Evolutionary conservation across 768 basidiomycete species (phyloP), one percentile per base, ranked within the genome.

Genomic region (Gymnopilus junonius): DNA sequence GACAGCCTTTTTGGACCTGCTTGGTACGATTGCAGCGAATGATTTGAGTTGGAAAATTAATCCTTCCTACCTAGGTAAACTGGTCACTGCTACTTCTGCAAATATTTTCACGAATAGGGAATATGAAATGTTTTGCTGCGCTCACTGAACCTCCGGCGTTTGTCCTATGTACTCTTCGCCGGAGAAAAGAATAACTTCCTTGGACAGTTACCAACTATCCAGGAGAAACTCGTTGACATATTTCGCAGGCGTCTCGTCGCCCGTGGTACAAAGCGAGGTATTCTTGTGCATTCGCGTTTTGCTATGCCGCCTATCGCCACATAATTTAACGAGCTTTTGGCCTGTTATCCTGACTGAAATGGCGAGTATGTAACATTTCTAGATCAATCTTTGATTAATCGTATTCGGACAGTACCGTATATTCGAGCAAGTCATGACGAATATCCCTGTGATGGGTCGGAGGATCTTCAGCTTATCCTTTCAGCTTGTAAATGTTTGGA

Each of bases 51-150:
- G 63, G 34, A 35, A 35, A 11, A 76, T 74, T 68, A 74, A 75
- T 55, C 55, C 48, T 55, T 64, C 11, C 48, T 43, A 20, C 45
- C 46, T 39, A 83, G 97, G 88, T 73, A 87, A 85, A 78, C 87
- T 97, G 56, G 88, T 92, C 1, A 88, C 92, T 2, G 87, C 89
- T 0, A 91, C 97, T 1, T 97, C 96, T 0, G 90, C 94, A 20
- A 99, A 97, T 70, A 97, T 99, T 58, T 99, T 99, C 76, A 91
- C 94, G 31, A 99, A 95, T 71, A 82, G 92, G 48, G 97, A 99
- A 73, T 93, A 95, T 59, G 97, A 99, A 77, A 96, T 92, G 86
- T 78, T n/a, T n/a, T 94, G 0, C 78, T 91, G 27, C 87, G 94
- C 25, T 94, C 95, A 2, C 79, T 95, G 56, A 95, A 93, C 70